phyloP scores from a whole-genome alignment of 768 basidiomycete species.

The Ramaria sp. region DNA sequence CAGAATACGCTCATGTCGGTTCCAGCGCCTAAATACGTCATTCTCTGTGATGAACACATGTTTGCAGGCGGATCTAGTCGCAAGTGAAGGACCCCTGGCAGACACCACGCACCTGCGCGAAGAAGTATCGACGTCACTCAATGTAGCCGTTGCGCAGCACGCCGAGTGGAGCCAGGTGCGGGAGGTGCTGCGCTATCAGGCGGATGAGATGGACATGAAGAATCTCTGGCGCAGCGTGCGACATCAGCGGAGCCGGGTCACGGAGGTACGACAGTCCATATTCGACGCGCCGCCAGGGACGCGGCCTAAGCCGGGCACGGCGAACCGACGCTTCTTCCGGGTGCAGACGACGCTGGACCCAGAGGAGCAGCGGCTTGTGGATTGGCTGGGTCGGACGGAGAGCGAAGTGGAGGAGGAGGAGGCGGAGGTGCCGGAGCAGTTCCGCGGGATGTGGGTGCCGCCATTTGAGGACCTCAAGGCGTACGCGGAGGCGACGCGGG shows the following conservation, averaged over 20 bases:
- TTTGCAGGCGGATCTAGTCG: conserved; percentile 50
- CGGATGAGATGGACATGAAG: not conserved
- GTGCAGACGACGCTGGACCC: conserved; percentile 67
- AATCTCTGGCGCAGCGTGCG: conserved; percentile 1
- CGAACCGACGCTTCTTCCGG: conserved; percentile 44
- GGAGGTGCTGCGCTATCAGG: not conserved
- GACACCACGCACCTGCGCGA: conserved; percentile 2
- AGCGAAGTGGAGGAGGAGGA: conserved; percentile 74
- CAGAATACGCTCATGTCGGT: not conserved
- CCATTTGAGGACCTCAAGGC: conserved; percentile 21
- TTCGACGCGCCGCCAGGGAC: conserved; percentile 1
- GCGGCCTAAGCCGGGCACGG: not conserved
- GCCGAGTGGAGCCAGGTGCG: not conserved
- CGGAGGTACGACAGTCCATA: conserved; percentile 2
- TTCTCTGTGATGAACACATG: conserved; percentile 44
- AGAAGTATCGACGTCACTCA: not conserved
- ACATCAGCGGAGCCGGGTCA: conserved; percentile 2
- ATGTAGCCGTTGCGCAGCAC: not conserved
- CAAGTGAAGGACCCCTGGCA: conserved; percentile 35
- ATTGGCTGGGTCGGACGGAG: conserved; percentile 60
- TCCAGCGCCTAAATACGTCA: conserved; percentile 12
- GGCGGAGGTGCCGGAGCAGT: conserved; percentile 22
- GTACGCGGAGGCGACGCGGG: conserved; percentile 14
- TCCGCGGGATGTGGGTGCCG: conserved; percentile 12
- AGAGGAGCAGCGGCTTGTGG: conserved; percentile 42